Base-by-base conservation (phyloP, 768 basidiomycete species). In the Tulasnella sp. region DNA sequence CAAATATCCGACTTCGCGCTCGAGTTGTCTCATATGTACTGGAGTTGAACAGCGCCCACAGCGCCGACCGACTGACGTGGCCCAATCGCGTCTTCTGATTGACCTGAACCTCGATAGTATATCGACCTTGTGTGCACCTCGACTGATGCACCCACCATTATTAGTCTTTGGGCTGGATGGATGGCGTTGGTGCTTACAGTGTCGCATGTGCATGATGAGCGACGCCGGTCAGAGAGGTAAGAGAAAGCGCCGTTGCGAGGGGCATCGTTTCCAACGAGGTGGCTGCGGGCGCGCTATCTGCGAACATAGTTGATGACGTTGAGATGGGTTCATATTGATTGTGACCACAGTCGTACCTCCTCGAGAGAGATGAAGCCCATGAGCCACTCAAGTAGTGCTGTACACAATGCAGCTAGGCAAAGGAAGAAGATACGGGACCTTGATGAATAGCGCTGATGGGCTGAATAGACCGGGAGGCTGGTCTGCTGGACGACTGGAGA, bases 121-220 rank as follows among this genome's bases (percentile, higher is more conserved):
- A 76, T 95, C 92, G 44, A 95, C 92, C 71, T 95, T 91, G 1
- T 91, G 91, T 3, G 91, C 87, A 23, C 84, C 69, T 51, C 91
- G 80, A 10, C 90, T 91, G 26, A 86, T 81, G 66, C 80, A 93
- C 2, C 83, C 77, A 27, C 91, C 90, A 64, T 95, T 87, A 0
- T 72, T 61, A 62, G 85, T 83, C 54, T 82, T 71, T 24, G 93
- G 93, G 11, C 93, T 94, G 2, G 94, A 71, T 96, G 93, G 8
- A 82, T 75, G 71, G 93, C 86, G 23, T 43, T 54, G n/a, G 41
- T 43, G 24, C 83, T 82, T 7, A 15, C 15, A 15, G 34, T 38
- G 11, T 76, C 71, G 68, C 95, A 97, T 2, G 95, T 97, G 70
- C 94, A 97, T 51, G 86, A 75, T 4, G 88, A 90, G 29, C 96